Evolutionary conservation across 331 rosid genomes (phyloP), one percentile per base, ranked within the genome.

Genomic region (Spiraea crenata): DNA sequence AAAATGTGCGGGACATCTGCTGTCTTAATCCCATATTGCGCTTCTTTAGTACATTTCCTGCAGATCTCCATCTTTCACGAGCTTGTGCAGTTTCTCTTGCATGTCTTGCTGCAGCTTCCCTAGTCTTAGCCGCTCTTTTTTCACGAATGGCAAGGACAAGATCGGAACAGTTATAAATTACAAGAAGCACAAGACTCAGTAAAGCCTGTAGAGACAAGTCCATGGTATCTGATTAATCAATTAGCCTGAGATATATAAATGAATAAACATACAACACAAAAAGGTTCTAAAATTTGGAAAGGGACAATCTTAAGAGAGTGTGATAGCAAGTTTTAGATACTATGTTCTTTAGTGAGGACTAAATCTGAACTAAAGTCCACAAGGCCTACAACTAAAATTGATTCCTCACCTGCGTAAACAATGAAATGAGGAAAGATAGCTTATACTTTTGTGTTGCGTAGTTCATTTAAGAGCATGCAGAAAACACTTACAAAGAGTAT

Each of bases 41-140:
- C 79, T 78, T 89, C 84, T 81, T 87, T 57, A 87, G 85, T 38
- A 63, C 3, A 39, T 89, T 74, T 80, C 79, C 85, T 66, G 96
- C 87, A 69, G 65, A 5, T 78, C 77, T 85, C 96, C 96, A 89
- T 76, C 84, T 83, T 78, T 85, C 89, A 6, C 90, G 84, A 44
- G 92, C 92, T 69, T 83, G 87, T 41, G 79, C 86, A 56, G 85
- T 87, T 82, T 89, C 96, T 77, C 87, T 79, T 57, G 77, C 90
- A 47, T 83, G 88, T 67, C 70, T 89, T 41, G 87, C 92, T 25
- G 96, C 96, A 71, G 85, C 85, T 85, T 89, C 96, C 74, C 92
- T 85, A 9, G 87, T 70, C 72, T 87, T 87, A 6, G 92, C 92
- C 71, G 74, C 73, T 70, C 87, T 83, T 82, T 74, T 87, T 83